Base-by-base conservation (phyloP, 352 stramenopile species). In the Phytophthora sp. region DNA sequence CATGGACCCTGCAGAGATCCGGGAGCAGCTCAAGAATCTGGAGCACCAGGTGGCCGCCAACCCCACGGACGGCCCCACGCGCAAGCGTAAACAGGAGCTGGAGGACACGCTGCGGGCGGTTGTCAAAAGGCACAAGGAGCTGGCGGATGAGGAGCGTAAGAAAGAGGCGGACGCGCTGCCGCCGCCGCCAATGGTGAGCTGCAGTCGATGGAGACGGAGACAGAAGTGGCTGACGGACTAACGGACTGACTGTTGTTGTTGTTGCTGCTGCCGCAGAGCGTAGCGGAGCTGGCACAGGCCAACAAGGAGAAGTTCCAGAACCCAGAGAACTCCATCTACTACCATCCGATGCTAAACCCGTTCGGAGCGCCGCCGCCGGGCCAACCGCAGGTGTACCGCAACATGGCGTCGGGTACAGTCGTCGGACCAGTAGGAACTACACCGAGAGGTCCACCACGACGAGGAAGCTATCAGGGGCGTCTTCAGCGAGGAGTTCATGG, bases 251-350 rank as follows among this genome's bases (percentile, higher is more conserved):
- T 41, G 7, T 15, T 26, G 8, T 33, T 51, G 23, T 56, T 69
- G n/a, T 66, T 36, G 20, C 41, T 49, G 41, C 29, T 33, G 39
- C 13, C 50, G 8, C 29, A 92, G 84, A 89, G 70, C 13, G 69
- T 89, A n/a, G 60, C 69, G 24, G 75, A 90, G 26, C 42, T 91
- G 31, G 76, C 71, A 2, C 67, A 77, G 15, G 74, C 66, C 16
- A 91, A 93, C 54, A 82, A 74, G 31, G 73, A 82, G 42, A 83
- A 77, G 30, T 93, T 82, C 63, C 76, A 91, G 68, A 89, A 86
- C 29, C 80, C 84, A 57, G 79, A 93, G 81, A 93, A 90, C 41
- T 93, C 84, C 1, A 82, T 93, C 39, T 91, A 93, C 57, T 93
- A 91, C 47, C 82, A 93, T 39, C 82, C 82, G n/a, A 89, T 82